Base-by-base conservation (phyloP, 805 yeast genomes). In the Yarrowia keelungensis region DNA sequence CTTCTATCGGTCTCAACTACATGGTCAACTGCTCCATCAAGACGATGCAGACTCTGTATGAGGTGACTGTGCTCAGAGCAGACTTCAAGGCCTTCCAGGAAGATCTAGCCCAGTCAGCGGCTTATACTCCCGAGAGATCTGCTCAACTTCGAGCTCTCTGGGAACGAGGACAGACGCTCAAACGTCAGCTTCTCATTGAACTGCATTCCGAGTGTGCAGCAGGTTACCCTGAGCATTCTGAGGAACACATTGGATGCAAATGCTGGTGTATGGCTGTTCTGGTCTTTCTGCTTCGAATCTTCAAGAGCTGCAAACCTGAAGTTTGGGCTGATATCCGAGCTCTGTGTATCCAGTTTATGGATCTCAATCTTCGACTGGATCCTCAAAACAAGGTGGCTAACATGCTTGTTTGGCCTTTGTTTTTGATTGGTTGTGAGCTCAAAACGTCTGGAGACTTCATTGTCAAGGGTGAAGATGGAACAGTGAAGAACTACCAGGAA, bases 61-160 rank as follows among this genome's bases (percentile, higher is more conserved):
- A 62, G 26, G 56, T 62, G 38, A 49, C 56, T 2, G 56, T 62
- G 12, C 41, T 62, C 5, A 8, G 67, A 7, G 16, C 67, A 9
- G 56, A 62, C 45, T 62, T 62, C 26, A 62, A 62, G 39, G 54
- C 45, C n/a, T 62, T 62, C 67, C 54, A 62, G 47, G 67, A 62
- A 41, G 54, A 47, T 39, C 47, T 62, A 7, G 65, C 65, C 14
- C 65, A 59, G 42, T 43, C 51, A 0, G 49, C 45, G 2, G 19
- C 56, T 0, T 49, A 47, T 47, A 47, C 56, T 19, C 67, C 56
- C 12, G 56, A 62, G n/a, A 7, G 39, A 15, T 47, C 67, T 9
- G 56, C 35, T 8, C 56, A 62, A 8, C 39, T 62, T 10, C 19
- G 39, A 39, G 45, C 56, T 4, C 56, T 62, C 7, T 62, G 67